Evolutionary conservation across 768 basidiomycete species (phyloP).

Genomic region (Lanmaoa rubissima): DNA sequence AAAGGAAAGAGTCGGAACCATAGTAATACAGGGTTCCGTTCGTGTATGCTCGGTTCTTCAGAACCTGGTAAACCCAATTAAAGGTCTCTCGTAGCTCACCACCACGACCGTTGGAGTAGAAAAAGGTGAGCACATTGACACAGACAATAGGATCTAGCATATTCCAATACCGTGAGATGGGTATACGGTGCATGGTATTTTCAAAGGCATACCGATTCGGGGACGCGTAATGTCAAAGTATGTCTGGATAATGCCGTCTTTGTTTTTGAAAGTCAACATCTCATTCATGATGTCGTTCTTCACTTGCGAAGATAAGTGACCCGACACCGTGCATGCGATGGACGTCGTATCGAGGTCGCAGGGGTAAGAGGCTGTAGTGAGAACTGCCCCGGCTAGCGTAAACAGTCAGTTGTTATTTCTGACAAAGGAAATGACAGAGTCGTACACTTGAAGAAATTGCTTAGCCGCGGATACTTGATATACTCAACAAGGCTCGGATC

Average conservation of each 20-base stretch:
- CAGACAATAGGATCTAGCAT: constrained; percentile 19
- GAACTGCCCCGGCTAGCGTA: constrained; percentile 2
- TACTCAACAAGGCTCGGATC: constrained; percentile 22
- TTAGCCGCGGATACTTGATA: constrained; percentile 15
- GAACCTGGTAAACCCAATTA: constrained; percentile 17
- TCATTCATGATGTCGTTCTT: constrained; percentile 25
- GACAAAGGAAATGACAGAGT: background rate
- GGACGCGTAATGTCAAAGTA: constrained; percentile 23
- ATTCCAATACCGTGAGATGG: background rate
- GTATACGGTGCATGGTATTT: background rate
- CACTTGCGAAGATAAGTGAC: constrained; percentile 7
- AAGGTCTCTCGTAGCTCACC: constrained; percentile 20
- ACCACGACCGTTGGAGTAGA: constrained; percentile 20
- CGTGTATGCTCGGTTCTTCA: constrained; percentile 23
- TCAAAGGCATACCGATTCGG: constrained; percentile 17
- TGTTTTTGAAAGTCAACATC: constrained; percentile 13
- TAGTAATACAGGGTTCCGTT: constrained; percentile 20
- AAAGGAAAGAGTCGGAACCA: constrained; percentile 18
- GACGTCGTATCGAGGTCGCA: constrained; percentile 22
- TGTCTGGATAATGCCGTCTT: constrained; percentile 21
- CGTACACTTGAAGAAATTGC: constrained; percentile 23
- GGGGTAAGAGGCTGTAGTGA: constrained; percentile 14
- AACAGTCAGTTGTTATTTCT: background rate
- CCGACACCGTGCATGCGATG: constrained; percentile 18
- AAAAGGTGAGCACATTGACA: constrained; percentile 20